Evolutionary conservation across 2,329 filamentous ascomycete species (phyloP).

Genomic region (Cladosporium sphaerospermum): DNA sequence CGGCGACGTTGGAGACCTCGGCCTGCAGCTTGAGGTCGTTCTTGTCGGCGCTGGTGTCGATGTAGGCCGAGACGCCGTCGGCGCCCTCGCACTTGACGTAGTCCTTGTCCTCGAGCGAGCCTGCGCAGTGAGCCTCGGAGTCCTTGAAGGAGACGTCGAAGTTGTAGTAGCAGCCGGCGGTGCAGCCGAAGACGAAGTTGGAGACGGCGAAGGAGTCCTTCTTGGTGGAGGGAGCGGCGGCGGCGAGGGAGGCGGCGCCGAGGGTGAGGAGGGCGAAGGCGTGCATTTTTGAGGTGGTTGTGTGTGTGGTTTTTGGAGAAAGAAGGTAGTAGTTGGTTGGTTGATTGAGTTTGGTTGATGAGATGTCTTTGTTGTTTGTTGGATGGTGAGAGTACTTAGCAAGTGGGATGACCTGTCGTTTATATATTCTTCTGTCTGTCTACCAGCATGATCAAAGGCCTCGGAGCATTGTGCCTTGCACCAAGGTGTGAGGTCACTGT

Average conservation of each 20-base stretch:
- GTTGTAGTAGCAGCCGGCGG: constrained; percentile 18
- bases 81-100: constrained; percentile 20
- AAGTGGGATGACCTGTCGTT: too few species aligned
- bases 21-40: constrained; percentile 19
- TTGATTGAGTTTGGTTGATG: neutral
- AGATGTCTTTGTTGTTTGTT: neutral
- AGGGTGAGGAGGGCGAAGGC: constrained; percentile 17
- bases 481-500: neutral
- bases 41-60: constrained; percentile 14
- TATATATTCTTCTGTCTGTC: too few species aligned
- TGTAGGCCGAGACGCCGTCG: constrained; percentile 17
- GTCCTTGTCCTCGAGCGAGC: constrained; percentile 15
- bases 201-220: constrained; percentile 16
- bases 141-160: constrained; percentile 18
- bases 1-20: constrained; percentile 10
- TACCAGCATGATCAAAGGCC: too few species aligned
- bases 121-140: constrained; percentile 18
- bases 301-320: constrained; percentile 1
- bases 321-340: neutral
- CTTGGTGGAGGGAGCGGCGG: constrained; percentile 13
- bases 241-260: constrained; percentile 16
- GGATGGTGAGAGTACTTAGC: neutral
- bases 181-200: constrained; percentile 24
- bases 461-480: too few species aligned
- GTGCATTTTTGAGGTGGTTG: constrained; percentile 16